Conservation (phyloP, 78 protist genomes). For the Chrysochromulina tobinii region DNA sequence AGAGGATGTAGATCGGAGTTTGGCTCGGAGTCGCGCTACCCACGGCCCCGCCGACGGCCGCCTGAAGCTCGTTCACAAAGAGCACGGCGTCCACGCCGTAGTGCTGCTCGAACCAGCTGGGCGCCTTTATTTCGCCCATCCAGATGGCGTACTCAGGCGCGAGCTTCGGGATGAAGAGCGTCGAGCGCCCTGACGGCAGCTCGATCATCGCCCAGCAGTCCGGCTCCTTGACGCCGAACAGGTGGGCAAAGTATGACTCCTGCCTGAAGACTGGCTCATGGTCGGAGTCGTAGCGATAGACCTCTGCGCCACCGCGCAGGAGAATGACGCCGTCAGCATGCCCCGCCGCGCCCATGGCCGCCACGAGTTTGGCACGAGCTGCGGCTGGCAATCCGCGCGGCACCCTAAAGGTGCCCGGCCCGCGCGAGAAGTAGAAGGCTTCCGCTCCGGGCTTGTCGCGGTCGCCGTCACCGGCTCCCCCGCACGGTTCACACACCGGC, state of each 20-base stretch:
- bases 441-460: no score
- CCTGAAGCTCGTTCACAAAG: background rate
- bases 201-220: background rate
- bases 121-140: background rate
- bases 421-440: no score
- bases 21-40: background rate
- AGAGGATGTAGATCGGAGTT: background rate
- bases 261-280: background rate
- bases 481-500: no score
- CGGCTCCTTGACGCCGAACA: conserved; percentile 15
- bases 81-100: background rate
- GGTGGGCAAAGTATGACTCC: conserved; percentile 2
- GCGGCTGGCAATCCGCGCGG: no score
- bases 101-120: background rate
- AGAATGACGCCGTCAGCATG: background rate
- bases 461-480: no score
- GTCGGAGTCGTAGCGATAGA: background rate
- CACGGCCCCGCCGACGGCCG: background rate
- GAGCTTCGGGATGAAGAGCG: conserved; percentile 4
- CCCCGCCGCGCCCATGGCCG: background rate
- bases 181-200: background rate
- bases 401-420: no score
- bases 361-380: no score
- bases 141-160: background rate
- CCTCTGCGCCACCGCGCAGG: background rate